Evolutionary conservation across 129 eudicot genomes (phyloP).

Genomic region (Sambucus nigra): DNA sequence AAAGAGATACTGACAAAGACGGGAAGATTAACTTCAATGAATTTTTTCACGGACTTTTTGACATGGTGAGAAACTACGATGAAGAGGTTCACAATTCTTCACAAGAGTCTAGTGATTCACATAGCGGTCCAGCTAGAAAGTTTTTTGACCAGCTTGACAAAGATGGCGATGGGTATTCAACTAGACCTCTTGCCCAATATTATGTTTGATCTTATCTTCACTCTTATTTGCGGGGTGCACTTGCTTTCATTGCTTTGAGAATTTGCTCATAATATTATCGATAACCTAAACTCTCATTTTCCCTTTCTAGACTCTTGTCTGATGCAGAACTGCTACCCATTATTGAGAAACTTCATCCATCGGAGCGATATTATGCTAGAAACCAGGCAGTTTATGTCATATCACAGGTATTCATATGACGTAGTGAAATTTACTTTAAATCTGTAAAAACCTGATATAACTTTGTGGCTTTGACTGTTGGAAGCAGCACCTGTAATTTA

Average conservation of each 20-base stretch:
- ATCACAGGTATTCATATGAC: slow-evolving; percentile 53
- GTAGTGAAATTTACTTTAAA: not conserved
- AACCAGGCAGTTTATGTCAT: slow-evolving; percentile 94
- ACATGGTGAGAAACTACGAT: slow-evolving; percentile 74
- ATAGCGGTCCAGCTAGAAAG: slow-evolving; percentile 69
- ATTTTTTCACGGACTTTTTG: slow-evolving; percentile 90
- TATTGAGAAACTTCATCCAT: slow-evolving; percentile 89
- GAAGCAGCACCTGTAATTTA: not conserved
- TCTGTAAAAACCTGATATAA: not conserved
- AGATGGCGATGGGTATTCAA: slow-evolving; percentile 78
- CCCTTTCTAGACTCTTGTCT: slow-evolving; percentile 57
- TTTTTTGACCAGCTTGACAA: slow-evolving; percentile 86
- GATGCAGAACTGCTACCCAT: slow-evolving; percentile 76
- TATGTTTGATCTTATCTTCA: not conserved
- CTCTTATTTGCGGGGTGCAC: not conserved
- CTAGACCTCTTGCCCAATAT: not conserved
- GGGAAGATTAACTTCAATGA: slow-evolving; percentile 85
- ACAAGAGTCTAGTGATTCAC: slow-evolving; percentile 36
- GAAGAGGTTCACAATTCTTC: slow-evolving; percentile 62
- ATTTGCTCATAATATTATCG: not conserved
- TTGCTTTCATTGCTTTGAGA: not conserved
- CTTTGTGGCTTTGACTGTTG: not conserved
- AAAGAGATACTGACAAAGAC: slow-evolving; percentile 92
- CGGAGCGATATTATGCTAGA: slow-evolving; percentile 96
- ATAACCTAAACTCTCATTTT: slow-evolving; percentile 5